Percentiles rank a stretch among this genome's conserved stretches.
These are phyloP conservation scores for Grammothele lineata DNA, from an alignment of 768 basidiomycete genomes.

Conservation along the genomic window DNA sequence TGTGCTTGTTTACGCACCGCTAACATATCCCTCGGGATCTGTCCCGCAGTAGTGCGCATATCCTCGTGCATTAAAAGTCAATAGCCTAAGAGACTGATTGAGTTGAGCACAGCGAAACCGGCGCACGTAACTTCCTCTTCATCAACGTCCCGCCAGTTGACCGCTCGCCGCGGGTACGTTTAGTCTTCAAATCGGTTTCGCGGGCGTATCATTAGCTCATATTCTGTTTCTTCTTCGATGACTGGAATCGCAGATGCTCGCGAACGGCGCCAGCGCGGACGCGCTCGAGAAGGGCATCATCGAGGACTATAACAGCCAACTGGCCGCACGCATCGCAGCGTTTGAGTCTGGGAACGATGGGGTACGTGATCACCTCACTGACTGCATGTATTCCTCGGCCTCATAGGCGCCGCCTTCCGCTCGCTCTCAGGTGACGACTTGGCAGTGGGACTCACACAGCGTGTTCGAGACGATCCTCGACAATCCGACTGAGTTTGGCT, in stretches of 20 bases:
- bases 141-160: slow-evolving; percentile 59
- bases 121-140: slow-evolving; percentile 60
- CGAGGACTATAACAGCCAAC: slow-evolving; percentile 45
- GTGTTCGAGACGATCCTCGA: slow-evolving; percentile 48
- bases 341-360: slow-evolving; percentile 44
- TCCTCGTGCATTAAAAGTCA: neutral
- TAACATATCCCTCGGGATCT: too few relatives aligned
- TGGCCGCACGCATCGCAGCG: slow-evolving; percentile 34
- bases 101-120: slow-evolving; percentile 38
- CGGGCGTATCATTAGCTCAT: slow-evolving; percentile 17
- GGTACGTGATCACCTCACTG: slow-evolving; percentile 29
- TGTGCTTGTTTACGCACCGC: too few relatives aligned
- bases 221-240: neutral
- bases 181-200: slow-evolving; percentile 35
- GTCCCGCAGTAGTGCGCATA: slow-evolving; percentile 5
- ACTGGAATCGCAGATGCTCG: slow-evolving; percentile 51
- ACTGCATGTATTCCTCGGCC: neutral
- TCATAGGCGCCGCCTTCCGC: neutral
- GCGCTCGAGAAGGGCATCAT: slow-evolving; percentile 44
- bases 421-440: slow-evolving; percentile 39
- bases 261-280: slow-evolving; percentile 35
- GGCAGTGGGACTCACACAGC: slow-evolving; percentile 46
- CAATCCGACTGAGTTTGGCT: slow-evolving; percentile 46
- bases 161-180: slow-evolving; percentile 51
- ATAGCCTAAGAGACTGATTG: slow-evolving; percentile 30